These are phyloP conservation scores for Saccharum spontaneum DNA, from an alignment of 176 grass and related monocot genomes.

Conservation along the genomic window DNA sequence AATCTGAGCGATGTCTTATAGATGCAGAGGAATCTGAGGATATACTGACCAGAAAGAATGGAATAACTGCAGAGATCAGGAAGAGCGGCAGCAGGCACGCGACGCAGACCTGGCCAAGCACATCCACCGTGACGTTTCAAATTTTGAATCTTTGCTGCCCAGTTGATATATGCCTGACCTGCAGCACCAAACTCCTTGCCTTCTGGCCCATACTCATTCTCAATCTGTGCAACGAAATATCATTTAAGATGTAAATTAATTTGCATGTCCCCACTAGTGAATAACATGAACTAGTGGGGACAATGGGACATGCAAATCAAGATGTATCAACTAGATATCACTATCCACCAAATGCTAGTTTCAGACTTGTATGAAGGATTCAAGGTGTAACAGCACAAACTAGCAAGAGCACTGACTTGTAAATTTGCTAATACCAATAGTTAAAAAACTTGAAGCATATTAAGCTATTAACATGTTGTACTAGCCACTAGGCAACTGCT, in stretches of 20 bases:
- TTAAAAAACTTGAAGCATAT: neutral
- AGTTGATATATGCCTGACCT: conserved; percentile 84
- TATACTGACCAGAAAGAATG: too few relatives aligned
- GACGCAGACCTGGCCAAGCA: conserved; percentile 62
- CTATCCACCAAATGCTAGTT: neutral
- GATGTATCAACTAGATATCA: neutral
- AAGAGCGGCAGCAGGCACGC: conserved; percentile 88
- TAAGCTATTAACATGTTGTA: neutral
- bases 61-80: too few relatives aligned
- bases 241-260: neutral
- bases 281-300: neutral
- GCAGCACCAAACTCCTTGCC: conserved; percentile 76
- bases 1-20: too few relatives aligned
- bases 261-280: neutral
- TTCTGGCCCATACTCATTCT: conserved; percentile 97
- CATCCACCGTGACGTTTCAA: neutral
- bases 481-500: neutral
- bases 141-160: conserved; percentile 98
- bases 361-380: neutral
- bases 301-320: neutral
- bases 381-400: neutral
- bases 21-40: too few relatives aligned
- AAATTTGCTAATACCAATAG: neutral
- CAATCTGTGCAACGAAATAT: conserved; percentile 62
- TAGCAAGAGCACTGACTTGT: neutral